Base-by-base conservation (phyloP, 2,329 filamentous ascomycete species). In the Pseudogymnoascus sp. region DNA sequence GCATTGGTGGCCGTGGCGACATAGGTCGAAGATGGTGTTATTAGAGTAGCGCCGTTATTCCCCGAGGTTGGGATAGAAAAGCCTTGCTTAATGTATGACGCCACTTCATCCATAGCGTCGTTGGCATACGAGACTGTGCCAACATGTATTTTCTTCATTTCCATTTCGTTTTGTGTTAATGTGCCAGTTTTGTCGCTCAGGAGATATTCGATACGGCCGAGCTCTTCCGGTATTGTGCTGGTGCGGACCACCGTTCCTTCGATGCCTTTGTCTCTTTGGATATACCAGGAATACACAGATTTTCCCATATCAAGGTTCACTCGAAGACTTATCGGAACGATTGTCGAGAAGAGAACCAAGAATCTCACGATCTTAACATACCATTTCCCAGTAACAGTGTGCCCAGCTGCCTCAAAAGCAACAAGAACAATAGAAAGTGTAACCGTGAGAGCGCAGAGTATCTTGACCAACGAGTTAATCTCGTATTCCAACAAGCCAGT, bases 331-430 rank as follows among this genome's bases (percentile, higher is more conserved):
- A 99, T 97, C 1, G 95, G 95, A 26, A 99, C 96, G 71, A 99
- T 99, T 0, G 93, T 97, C n/a, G 93, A 97, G 79, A 99, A 99
- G 0, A 99, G 81, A 66, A 99, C 96, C 67, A 99, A 78, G 73
- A 97, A 99, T n/a, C 93, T 88, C 86, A 96, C 95, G 71, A 97
- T 96, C 68, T 96, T 93, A 68, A 97, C 86, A 75, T 97, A 99
- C 95, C 95, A 99, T 23, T 83, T 78, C 62, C 85, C 83, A 18
- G 82, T 84, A 62, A 86, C 80, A 1, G 84, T 85, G 68, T 80
- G 83, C 57, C 87, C 81, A 67, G 96, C 95, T 0, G 91, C 88
- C 74, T 97, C 87, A 1, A 97, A 77, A 0, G 91, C 92, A 4
- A 99, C 95, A 7, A 99, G 83, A 45, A 96, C 82, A 67, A 97